Base-by-base conservation (phyloP, 352 stramenopile genomes). In the Phytophthora cactorum region DNA sequence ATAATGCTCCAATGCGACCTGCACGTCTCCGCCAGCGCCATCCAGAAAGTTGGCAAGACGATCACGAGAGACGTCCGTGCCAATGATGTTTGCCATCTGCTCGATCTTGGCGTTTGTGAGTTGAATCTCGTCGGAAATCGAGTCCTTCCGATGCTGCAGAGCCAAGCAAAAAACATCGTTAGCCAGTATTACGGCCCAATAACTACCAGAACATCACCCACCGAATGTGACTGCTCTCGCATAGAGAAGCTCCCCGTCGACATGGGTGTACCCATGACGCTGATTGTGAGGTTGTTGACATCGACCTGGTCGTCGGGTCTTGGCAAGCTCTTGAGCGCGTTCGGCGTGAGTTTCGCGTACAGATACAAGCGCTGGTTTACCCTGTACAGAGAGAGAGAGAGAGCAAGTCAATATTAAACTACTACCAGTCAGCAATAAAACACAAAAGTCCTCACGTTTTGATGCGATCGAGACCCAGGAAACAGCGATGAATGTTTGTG, bases 1-100 rank as follows among this genome's bases (percentile, higher is more conserved):
- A 77, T 95, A 96, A 63, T 96, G 88, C 63, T 96, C 88, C 31
- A 96, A 38, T n/a, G 88, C 88, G 12, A 95, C 78, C 66, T 96
- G 88, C 5, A 95, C 86, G 58, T 91, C 84, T 22, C 88, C 88
- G 15, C 86, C 88, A 5, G 88, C 88, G 5, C 88, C 88, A 54
- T 96, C 88, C 9, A 96, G 57, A 46, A 90, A 93, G 49, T 90
- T 88, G 5, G 78, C 80, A 6, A 96, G 76, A 1, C 74, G 72
- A 61, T 93, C 82, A 22, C 84, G 85, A 53, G 86, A 89, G 39
- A 91, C 83, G 14, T 92, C 77, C 9, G 81, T 75, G 11, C 85
- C 86, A 36, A 93, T 90, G 43, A 96, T 94, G 38, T 67, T 86
- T 8, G 77, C 71, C 85, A 96, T 96, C 62, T 96, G 88, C n/a